phyloP scores from a whole-genome alignment of 805 yeast genomes.

The Yarrowia keelungensis region DNA sequence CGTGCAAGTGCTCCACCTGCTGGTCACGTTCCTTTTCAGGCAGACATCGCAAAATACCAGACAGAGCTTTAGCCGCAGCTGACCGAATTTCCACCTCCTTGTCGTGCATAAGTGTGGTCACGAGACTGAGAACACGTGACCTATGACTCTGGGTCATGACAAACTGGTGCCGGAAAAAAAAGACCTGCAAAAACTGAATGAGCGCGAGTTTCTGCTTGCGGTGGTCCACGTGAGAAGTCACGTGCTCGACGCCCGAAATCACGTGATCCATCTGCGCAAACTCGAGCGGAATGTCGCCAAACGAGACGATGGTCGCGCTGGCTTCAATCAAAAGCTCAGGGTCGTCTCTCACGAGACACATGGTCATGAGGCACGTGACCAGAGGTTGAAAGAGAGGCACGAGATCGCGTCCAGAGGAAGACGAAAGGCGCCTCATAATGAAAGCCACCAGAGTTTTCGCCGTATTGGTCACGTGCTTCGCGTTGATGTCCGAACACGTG shows the following conservation, averaged over 20 bases:
- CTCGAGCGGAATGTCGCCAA: conserved; percentile 59
- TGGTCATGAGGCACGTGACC: conserved; percentile 70
- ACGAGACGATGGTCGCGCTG: conserved; percentile 53
- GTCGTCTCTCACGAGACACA: conserved; percentile 76
- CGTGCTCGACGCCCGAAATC: conserved; percentile 55
- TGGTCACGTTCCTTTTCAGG: conserved; percentile 53
- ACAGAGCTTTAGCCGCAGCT: conserved; percentile 72
- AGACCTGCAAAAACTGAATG: conserved; percentile 71
- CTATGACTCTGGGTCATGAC: conserved; percentile 59
- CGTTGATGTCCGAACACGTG: neutral
- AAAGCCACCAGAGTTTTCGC: conserved; percentile 71
- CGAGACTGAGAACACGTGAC: conserved; percentile 57
- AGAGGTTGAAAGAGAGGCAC: conserved; percentile 62
- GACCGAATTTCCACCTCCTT: conserved; percentile 77
- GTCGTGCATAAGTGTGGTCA: conserved; percentile 63
- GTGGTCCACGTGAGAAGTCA: conserved; percentile 51
- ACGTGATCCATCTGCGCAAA: conserved; percentile 54
- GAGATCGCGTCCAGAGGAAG: conserved; percentile 61
- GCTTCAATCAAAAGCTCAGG: conserved; percentile 63
- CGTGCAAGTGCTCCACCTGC: conserved; percentile 54
- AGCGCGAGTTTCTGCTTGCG: conserved; percentile 71
- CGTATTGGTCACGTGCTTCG: conserved; percentile 54
- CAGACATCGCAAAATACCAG: conserved; percentile 78
- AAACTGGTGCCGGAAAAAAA: conserved; percentile 73
- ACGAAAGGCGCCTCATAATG: conserved; percentile 60